Evolutionary conservation across 805 yeast genomes (phyloP).

Genomic region (Blastobotrys attinorum): DNA sequence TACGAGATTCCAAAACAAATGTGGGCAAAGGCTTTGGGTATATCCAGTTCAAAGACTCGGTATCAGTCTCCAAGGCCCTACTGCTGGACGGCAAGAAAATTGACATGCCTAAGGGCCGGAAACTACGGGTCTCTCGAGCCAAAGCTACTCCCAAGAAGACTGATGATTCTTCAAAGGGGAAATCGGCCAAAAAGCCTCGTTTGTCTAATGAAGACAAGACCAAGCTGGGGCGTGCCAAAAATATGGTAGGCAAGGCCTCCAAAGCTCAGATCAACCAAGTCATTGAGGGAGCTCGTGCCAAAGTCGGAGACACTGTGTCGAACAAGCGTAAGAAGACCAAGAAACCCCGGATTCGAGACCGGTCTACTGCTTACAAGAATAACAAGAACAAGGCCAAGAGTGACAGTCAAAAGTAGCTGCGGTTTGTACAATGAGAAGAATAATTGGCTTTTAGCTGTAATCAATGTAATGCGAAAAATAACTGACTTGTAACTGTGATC

Average conservation of each 20-base stretch:
- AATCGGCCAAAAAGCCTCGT: slow-evolving; percentile 24
- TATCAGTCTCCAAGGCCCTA: slow-evolving; percentile 74
- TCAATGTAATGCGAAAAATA: too few species aligned
- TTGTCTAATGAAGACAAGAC: slow-evolving; percentile 66
- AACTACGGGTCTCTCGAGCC: slow-evolving; percentile 70
- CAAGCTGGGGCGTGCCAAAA: slow-evolving; percentile 69
- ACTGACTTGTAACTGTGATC: neutral
- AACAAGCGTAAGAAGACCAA: slow-evolving; percentile 29
- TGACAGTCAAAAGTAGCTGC: neutral
- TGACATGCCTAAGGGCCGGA: slow-evolving; percentile 37
- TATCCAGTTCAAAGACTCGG: slow-evolving; percentile 66
- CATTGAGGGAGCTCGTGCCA: slow-evolving; percentile 74
- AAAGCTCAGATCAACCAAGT: slow-evolving; percentile 48
- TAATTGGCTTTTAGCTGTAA: too few species aligned
- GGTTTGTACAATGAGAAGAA: too few species aligned
- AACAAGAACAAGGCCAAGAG: too few species aligned
- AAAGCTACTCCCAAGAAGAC: slow-evolving; percentile 31
- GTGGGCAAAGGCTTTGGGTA: slow-evolving; percentile 97
- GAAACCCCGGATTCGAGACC: slow-evolving; percentile 51
- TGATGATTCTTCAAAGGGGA: slow-evolving; percentile 13
- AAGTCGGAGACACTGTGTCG: slow-evolving; percentile 51
- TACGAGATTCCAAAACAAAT: slow-evolving; percentile 89
- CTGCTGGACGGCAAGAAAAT: slow-evolving; percentile 64
- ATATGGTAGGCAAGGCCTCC: slow-evolving; percentile 72
- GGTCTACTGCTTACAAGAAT: slow-evolving; percentile 45